Conservation (phyloP, 495 filamentous ascomycete genomes). For the Beverwykella pulmonaria region DNA sequence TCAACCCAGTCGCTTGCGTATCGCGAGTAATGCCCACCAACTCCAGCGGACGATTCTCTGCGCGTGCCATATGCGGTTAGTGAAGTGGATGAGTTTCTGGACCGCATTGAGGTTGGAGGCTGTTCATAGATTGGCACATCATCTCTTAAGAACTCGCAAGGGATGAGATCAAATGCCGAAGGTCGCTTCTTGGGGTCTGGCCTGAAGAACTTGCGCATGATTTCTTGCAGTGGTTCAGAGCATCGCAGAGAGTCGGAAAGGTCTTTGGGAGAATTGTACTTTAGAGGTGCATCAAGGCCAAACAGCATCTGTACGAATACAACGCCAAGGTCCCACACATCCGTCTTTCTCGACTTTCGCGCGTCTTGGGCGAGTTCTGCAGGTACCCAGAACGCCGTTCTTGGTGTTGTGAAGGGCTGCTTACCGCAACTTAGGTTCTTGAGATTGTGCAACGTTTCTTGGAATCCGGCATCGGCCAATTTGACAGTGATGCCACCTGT, state of each 20-base stretch:
- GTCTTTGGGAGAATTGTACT: slow-evolving; percentile 75
- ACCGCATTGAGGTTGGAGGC: slow-evolving; percentile 26
- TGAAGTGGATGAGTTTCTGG: slow-evolving; percentile 32
- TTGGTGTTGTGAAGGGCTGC: slow-evolving; percentile 48
- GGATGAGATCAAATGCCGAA: slow-evolving; percentile 84
- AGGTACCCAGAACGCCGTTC: slow-evolving; percentile 79
- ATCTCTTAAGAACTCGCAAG: slow-evolving; percentile 81
- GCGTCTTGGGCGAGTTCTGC: slow-evolving; percentile 70
- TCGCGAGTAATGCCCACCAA: slow-evolving; percentile 57
- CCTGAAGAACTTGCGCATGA: slow-evolving; percentile 81
- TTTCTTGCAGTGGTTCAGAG: slow-evolving; percentile 73
- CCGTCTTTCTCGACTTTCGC: slow-evolving; percentile 74
- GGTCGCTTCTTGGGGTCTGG: slow-evolving; percentile 79
- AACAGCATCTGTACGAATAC: slow-evolving; percentile 94
- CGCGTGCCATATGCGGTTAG: slow-evolving; percentile 20
- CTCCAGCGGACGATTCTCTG: slow-evolving; percentile 29
- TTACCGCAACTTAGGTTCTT: slow-evolving; percentile 51
- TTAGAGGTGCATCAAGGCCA: slow-evolving; percentile 71
- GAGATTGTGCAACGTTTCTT: slow-evolving; percentile 63
- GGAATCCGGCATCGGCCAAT: slow-evolving; percentile 69
- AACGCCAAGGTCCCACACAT: slow-evolving; percentile 92
- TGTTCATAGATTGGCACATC: slow-evolving; percentile 56
- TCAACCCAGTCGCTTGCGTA: slow-evolving; percentile 90
- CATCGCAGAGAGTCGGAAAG: slow-evolving; percentile 66
- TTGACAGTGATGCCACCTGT: slow-evolving; percentile 63